These are phyloP conservation scores for Alternaria alternata DNA, from an alignment of 2,329 filamentous ascomycete genomes.

Conservation along the genomic window DNA sequence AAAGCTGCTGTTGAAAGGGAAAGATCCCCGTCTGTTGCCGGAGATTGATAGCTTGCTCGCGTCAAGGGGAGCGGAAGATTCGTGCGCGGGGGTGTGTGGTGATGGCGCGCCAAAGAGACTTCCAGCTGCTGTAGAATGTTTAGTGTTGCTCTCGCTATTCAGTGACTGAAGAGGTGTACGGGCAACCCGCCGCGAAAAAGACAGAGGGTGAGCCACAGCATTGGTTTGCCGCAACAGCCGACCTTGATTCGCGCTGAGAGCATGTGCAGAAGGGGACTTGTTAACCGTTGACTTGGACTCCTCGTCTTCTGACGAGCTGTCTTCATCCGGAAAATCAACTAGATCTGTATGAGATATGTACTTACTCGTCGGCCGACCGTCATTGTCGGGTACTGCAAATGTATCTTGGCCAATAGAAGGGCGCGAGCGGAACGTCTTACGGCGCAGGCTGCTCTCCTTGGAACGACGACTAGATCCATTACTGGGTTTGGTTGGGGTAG, in stretches of 20 bases:
- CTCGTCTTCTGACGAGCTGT: conserved; percentile 41
- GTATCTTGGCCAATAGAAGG: conserved; percentile 58
- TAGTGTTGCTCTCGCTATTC: conserved; percentile 23
- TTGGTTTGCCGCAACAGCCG: conserved; percentile 51
- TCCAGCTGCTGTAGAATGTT: conserved; percentile 60
- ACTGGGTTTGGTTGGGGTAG: conserved; percentile 85
- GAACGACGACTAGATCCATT: conserved; percentile 56
- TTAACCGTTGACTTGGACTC: conserved; percentile 43
- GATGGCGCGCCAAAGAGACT: conserved; percentile 67
- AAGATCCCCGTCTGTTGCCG: conserved; percentile 54
- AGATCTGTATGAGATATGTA: conserved; percentile 25
- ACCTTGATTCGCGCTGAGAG: conserved; percentile 48
- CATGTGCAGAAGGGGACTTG: conserved; percentile 38
- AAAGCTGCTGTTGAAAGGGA: conserved; percentile 50
- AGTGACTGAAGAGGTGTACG: conserved; percentile 16
- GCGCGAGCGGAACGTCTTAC: conserved; percentile 57
- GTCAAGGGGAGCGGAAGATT: conserved; percentile 77
- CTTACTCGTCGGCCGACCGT: conserved; percentile 50
- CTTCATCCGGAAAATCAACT: conserved; percentile 40
- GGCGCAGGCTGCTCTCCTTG: conserved; percentile 61
- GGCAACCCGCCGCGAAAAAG: conserved; percentile 50
- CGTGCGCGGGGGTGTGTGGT: conserved; percentile 77
- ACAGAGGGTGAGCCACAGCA: conserved; percentile 49
- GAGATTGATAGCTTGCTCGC: conserved; percentile 86
- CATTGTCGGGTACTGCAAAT: conserved; percentile 52